Conservation (phyloP, 306 rosid genomes). For the Betula pendula region DNA sequence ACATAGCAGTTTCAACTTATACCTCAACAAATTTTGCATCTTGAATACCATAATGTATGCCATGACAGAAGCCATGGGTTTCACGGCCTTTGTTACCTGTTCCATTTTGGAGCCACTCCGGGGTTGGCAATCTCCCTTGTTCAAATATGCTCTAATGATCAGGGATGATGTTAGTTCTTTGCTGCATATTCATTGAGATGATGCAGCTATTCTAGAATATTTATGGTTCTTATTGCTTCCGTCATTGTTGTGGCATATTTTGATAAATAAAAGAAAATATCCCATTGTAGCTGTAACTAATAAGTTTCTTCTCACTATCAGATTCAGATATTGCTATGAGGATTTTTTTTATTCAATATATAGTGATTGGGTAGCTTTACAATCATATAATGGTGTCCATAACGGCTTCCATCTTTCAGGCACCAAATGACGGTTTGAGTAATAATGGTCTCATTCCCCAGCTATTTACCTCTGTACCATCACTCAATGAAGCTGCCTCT, state of each 20-base stretch:
- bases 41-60: not conserved
- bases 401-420: conserved; percentile 30
- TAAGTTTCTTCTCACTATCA: not conserved
- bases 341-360: not conserved
- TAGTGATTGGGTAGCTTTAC: not conserved
- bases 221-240: not conserved
- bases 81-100: not conserved
- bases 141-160: not conserved
- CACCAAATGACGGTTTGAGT: conserved; percentile 43
- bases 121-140: not conserved
- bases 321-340: not conserved
- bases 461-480: conserved; percentile 79
- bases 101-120: not conserved
- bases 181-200: not conserved
- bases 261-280: not conserved
- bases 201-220: not conserved
- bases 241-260: not conserved
- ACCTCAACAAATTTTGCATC: not conserved
- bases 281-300: not conserved
- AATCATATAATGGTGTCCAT: not conserved
- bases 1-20: not conserved
- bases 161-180: not conserved
- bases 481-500: conserved; percentile 84
- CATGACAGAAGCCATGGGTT: not conserved
- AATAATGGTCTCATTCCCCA: conserved; percentile 73